These are phyloP conservation scores for Podospora conica DNA, from an alignment of 495 filamentous ascomycete species.

Conservation along the genomic window DNA sequence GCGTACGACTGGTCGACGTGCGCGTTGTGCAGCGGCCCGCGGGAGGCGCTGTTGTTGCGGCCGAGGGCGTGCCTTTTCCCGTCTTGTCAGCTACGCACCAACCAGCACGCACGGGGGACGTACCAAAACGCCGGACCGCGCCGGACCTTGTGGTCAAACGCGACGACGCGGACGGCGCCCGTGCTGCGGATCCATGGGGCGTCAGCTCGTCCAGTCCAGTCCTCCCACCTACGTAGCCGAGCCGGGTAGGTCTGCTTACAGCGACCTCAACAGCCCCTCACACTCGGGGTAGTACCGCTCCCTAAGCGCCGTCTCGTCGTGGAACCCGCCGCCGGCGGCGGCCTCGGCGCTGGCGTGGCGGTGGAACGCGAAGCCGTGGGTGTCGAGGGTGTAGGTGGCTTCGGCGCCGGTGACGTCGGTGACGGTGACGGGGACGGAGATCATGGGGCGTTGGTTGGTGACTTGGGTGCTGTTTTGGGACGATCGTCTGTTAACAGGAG, in stretches of 20 bases:
- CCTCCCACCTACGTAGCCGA: too few species aligned
- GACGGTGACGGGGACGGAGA: conserved; percentile 33
- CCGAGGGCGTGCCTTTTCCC: conserved; percentile 23
- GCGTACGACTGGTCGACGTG: conserved; percentile 68
- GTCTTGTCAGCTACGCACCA: too few species aligned
- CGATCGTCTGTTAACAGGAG: background rate
- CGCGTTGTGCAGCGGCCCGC: conserved; percentile 58
- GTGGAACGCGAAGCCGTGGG: conserved; percentile 35
- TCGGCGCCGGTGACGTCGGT: conserved; percentile 34
- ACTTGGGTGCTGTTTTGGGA: conserved; percentile 11
- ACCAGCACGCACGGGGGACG: too few species aligned
- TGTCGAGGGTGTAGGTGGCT: conserved; percentile 29
- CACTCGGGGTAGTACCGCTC: conserved; percentile 57
- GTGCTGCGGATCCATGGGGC: conserved; percentile 45
- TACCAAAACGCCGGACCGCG: conserved; percentile 41
- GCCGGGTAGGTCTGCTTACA: conserved; percentile 41
- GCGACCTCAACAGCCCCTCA: conserved; percentile 49
- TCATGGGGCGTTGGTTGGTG: conserved; percentile 40
- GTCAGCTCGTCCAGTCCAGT: too few species aligned
- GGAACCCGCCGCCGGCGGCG: conserved; percentile 2
- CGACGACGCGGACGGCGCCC: conserved; percentile 54
- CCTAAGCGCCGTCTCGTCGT: conserved; percentile 43
- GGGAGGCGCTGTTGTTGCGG: conserved; percentile 30
- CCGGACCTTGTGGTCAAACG: conserved; percentile 70
- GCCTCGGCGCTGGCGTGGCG: conserved; percentile 12